A percentile compares a stretch with the other conserved stretches of the same genome.
phyloP scores from a whole-genome alignment of 2,329 filamentous ascomycete species.

The Lecanicillium sp. region DNA sequence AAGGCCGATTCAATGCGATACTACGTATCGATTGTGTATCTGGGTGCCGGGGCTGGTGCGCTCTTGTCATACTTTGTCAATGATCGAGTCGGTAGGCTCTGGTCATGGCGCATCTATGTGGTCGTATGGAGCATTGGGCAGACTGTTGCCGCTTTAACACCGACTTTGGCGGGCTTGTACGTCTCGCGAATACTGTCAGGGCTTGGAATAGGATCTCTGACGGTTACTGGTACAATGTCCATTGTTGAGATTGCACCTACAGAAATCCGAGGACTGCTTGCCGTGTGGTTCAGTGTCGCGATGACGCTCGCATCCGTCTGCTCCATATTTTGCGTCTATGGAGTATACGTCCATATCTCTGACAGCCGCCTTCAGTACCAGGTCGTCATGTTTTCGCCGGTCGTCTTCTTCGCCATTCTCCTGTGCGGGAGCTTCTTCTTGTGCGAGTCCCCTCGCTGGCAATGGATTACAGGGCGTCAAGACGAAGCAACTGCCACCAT shows the following conservation, averaged over 20 bases:
- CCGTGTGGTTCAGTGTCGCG: slow-evolving; percentile 27
- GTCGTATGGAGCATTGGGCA: background rate
- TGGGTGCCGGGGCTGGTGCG: slow-evolving; percentile 20
- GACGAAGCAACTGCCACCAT: slow-evolving; percentile 21
- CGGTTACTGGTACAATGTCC: slow-evolving; percentile 26
- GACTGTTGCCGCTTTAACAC: background rate
- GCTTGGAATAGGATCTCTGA: slow-evolving; percentile 16
- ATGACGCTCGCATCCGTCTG: slow-evolving; percentile 19
- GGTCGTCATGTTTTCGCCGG: slow-evolving; percentile 21
- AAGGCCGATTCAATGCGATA: slow-evolving; percentile 22
- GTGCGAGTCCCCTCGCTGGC: slow-evolving; percentile 33
- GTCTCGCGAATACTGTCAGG: slow-evolving; percentile 1
- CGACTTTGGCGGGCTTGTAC: background rate
- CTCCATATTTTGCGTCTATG: slow-evolving; percentile 24
- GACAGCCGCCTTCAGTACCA: slow-evolving; percentile 29
- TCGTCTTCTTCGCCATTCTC: slow-evolving; percentile 21
- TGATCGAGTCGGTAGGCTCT: slow-evolving; percentile 7
- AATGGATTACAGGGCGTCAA: slow-evolving; percentile 26
- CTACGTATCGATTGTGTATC: slow-evolving; percentile 31
- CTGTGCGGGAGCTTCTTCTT: slow-evolving; percentile 28
- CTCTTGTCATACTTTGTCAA: slow-evolving; percentile 32
- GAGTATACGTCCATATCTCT: background rate
- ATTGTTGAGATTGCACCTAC: slow-evolving; percentile 30
- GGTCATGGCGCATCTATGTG: slow-evolving; percentile 9
- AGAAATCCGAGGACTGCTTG: slow-evolving; percentile 29